Evolutionary conservation across 495 filamentous ascomycete genomes (phyloP), one percentile per base, ranked within the genome.

Genomic region (Xylaria flabelliformis): DNA sequence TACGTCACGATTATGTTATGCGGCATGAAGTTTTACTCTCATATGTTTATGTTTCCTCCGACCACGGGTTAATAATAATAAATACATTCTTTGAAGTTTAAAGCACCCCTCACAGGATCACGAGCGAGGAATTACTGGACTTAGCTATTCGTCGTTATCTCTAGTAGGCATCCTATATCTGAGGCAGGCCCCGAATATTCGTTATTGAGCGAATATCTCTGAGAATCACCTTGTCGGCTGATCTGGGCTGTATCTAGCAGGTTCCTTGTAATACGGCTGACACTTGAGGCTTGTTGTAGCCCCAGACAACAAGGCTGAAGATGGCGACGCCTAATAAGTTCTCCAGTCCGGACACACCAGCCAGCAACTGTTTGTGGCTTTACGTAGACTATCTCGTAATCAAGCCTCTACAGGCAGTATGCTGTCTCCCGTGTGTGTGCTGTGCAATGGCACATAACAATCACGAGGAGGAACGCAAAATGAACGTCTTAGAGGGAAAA

Each of bases 1-100:
- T 64, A 64, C 61, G 61, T 64, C 61, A 26, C 21, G 36, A 34
- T n/a, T n/a, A n/a, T n/a, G n/a, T n/a, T n/a, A n/a, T n/a, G n/a
- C n/a, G n/a, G n/a, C n/a, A n/a, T n/a, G n/a, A n/a, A 34, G 29
- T 4, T 17, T 29, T 58, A 2, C 29, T 34, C 26, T 58, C 55
- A 34, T 58, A 58, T 15, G 24, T 9, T 53, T 21, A n/a, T 8
- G 9, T 24, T 26, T 53, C n/a, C 24, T 53, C 21, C 1, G 10
- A 12, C 7, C 21, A 53, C 7, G 2, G 10, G 12, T 15, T 12
- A 55, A 29, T 29, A 12, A 29, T 29, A 39, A 59, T 15, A n/a
- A 59, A 59, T 36, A 4, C 19, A 10, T 36, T 36, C 29, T 29
- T 59, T 7, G 4, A 9, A 26, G 6, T 4, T 10, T 26, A 24